phyloP scores from a whole-genome alignment of 192 early-diverging fungal genomes.

The Dissophora globulifera region DNA sequence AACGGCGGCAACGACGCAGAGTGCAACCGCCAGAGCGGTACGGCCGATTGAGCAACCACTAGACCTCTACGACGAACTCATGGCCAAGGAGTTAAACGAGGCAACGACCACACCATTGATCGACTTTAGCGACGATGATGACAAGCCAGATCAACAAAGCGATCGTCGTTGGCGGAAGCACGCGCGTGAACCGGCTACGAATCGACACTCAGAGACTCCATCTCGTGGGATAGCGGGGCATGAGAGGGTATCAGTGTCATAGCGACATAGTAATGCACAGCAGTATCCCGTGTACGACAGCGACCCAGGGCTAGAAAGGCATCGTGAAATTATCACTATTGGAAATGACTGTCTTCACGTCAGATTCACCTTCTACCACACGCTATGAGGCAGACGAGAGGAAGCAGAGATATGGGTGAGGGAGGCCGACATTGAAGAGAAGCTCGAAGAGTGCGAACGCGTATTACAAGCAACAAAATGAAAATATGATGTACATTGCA shows the following conservation, averaged over 20 bases:
- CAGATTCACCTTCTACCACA: no score
- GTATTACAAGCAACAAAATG: no score
- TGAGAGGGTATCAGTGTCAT: conserved; percentile 18
- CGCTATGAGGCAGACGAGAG: no score
- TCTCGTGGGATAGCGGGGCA: conserved; percentile 12
- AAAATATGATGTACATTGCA: no score
- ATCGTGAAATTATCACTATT: no score
- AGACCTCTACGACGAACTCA: conserved; percentile 48
- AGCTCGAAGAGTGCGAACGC: no score
- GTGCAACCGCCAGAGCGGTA: not conserved
- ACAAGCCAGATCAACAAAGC: conserved; percentile 1
- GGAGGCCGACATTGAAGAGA: no score
- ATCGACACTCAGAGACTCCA: conserved; percentile 10
- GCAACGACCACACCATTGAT: conserved; percentile 45
- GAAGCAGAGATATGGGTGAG: no score
- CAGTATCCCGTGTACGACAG: no score
- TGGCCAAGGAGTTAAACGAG: conserved; percentile 40
- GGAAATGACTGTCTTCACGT: no score
- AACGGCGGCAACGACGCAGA: not conserved
- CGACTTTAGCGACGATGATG: conserved; percentile 18
- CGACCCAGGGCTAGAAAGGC: no score
- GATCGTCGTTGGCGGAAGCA: conserved; percentile 30
- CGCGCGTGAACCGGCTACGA: conserved; percentile 44
- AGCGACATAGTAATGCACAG: no score
- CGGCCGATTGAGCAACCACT: conserved; percentile 2